Evolutionary conservation across 331 rosid species (phyloP).

Genomic region (Pyracantha coccinea): DNA sequence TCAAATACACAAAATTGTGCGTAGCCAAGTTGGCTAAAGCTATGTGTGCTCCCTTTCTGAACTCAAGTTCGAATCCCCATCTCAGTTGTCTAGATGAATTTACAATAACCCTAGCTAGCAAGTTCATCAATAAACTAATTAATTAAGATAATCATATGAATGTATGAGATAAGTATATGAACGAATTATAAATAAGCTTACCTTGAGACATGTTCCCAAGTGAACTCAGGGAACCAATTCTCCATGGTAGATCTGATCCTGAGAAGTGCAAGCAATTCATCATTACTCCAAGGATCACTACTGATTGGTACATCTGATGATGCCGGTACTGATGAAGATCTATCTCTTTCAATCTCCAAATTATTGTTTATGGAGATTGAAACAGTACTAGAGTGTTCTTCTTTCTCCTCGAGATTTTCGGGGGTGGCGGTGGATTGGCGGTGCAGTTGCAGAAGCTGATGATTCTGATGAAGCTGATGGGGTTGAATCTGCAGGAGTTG

Average conservation of each 20-base stretch:
- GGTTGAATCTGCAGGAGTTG: conserved; percentile 26
- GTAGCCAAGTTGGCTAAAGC: background rate
- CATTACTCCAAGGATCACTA: conserved; percentile 57
- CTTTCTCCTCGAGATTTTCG: conserved; percentile 20
- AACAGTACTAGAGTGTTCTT: background rate
- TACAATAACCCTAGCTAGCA: background rate
- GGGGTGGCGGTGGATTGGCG: conserved; percentile 17
- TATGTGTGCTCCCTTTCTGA: background rate
- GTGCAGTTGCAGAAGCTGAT: conserved; percentile 16
- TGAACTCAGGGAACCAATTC: conserved; percentile 75
- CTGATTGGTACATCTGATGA: background rate
- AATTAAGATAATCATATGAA: background rate
- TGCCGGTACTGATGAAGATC: conserved; percentile 16
- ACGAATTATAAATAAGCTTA: conserved; percentile 1
- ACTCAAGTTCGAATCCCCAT: background rate
- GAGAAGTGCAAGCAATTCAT: conserved; percentile 64
- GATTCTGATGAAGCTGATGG: background rate
- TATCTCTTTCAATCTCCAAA: conserved; percentile 22
- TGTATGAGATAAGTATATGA: background rate
- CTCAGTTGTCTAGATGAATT: background rate
- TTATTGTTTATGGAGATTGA: conserved; percentile 7
- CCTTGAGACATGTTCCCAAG: conserved; percentile 95
- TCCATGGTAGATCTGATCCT: conserved; percentile 88
- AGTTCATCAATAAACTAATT: background rate
- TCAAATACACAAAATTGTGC: background rate